A percentile compares a stretch with the other conserved stretches of the same genome.
Conservation (phyloP, 2,329 filamentous ascomycete species). For the Lecanoromycetidae sp. region DNA sequence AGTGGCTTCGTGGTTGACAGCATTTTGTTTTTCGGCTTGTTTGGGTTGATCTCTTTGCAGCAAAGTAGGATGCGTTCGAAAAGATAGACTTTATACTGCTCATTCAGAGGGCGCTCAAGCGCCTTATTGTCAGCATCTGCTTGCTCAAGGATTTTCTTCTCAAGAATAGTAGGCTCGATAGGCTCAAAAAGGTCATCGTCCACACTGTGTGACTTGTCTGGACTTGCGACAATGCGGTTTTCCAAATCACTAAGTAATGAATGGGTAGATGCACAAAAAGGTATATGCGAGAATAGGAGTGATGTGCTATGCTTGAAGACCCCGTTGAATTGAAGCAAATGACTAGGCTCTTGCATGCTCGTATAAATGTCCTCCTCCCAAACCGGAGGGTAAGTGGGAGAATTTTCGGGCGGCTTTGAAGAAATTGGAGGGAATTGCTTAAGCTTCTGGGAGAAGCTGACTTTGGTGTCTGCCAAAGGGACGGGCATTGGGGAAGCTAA, state of each 20-base stretch:
- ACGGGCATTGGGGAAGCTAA: background rate
- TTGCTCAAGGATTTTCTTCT: too few species aligned
- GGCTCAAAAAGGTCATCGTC: too few species aligned
- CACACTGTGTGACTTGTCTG: too few species aligned
- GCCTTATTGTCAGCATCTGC: conserved; percentile 10
- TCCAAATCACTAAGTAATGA: too few species aligned
- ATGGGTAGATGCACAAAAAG: too few species aligned
- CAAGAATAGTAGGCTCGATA: background rate
- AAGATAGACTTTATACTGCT: conserved; percentile 89
- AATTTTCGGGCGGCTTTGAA: background rate
- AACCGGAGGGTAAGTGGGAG: background rate
- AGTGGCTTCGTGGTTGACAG: conserved; percentile 51
- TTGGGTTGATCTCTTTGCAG: conserved; percentile 85
- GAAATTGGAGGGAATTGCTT: background rate
- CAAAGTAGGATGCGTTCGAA: conserved; percentile 92
- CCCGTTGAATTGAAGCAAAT: conserved; percentile 5
- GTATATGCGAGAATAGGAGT: conserved; percentile 3
- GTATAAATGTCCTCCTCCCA: background rate
- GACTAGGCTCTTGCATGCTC: background rate
- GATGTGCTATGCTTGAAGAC: background rate
- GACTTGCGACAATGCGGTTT: too few species aligned
- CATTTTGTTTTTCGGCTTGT: conserved; percentile 60
- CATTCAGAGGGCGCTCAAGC: conserved; percentile 1
- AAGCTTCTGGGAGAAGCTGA: background rate
- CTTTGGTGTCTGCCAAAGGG: background rate